Base-by-base conservation (phyloP, 106 monocot genomes). In the Dioscorea zingiberensis region DNA sequence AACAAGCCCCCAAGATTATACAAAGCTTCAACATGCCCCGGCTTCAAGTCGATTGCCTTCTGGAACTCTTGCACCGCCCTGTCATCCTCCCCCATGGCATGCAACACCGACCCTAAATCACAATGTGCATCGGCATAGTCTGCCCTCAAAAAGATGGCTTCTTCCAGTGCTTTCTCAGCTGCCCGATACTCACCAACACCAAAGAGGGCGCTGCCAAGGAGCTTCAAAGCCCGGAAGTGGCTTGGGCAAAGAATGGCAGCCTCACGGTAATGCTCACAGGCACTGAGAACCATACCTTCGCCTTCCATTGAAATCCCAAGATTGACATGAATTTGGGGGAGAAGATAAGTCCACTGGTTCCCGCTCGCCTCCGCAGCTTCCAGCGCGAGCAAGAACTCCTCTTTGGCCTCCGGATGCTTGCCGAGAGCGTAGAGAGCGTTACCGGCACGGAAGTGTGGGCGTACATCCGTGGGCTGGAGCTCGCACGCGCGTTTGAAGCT, bases 241-340 rank as follows among this genome's bases (percentile, higher is more conserved):
- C 71, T 82, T 17, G 97, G 83, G 45, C 65, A 77, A 30, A 97
- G 86, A 7, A 97, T 97, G 2, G 97, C 97, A 0, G 97, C 88
- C 70, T 97, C 97, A 9, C 91, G 73, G 57, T 97, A 97, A 67
- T 97, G 97, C 77, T 97, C 97, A 30, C 91, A 97, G 30, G 97
- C 97, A 22, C 86, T 72, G 2, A 97, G 71, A 30, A 97, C 76
- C 88, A 97, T 86, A 3, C 97, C 97, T 57, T 97, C 97, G 3
- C 71, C 85, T 75, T 97, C 97, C 76, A 92, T 69, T 0, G 92
- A 73, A 13, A 97, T 86, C 17, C 92, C 91, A 3, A 97, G 76
- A 66, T 97, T 97, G 47, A 92, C 87, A 68, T 97, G 97, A 63
- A 97, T 84, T 70, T 97, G 97, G 3, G 97, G 92, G 7, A 97